Base-by-base conservation (phyloP, 73 alveolate genomes). In the Paramecium pentaurelia region DNA sequence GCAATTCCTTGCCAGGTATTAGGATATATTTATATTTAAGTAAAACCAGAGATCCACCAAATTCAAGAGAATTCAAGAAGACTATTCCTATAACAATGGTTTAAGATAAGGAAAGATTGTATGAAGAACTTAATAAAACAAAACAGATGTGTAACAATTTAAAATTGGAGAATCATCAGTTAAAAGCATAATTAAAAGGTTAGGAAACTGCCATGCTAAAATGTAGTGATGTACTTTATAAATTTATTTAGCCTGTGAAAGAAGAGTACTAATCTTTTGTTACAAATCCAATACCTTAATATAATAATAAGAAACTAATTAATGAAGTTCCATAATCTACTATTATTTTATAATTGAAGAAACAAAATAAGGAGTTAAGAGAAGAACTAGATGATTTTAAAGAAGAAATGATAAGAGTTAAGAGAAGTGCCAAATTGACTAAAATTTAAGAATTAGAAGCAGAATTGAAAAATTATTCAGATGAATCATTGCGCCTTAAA, bases 391-490 rank as follows among this genome's bases (percentile, higher is more conserved):
- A 80, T 20, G 91, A 80, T 9, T 44, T 27, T 14, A 80, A 47
- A 47, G 91, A 45, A 22, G 91, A 42, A 12, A 80, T 80, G 91
- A 34, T 80, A 8, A 80, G 73, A 80, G 58, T 80, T 3, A 80
- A 80, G 28, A 80, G 91, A 14, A 80, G 75, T 80, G 91, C 91
- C 22, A 80, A 80, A 80, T 80, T 80, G 27, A 80, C 91, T 0
- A 40, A 47, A 42, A 80, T 80, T 7, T 47, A 80, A n/a, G 91
- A 80, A 80, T 32, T 80, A 16, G 91, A 80, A 49, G 91, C 91
- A 14, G 91, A 80, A 42, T 36, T 80, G 9, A 80, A 80, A 36
- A 42, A 80, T 27, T 80, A 14, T 10, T 25, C 25, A 10, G 91
- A 80, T 45, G 91, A 80, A 49, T 27, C 77, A 2, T 34, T 8